These are phyloP conservation scores for Neofusicoccum umdonicola DNA, from an alignment of 2,329 filamentous ascomycete genomes.

Conservation along the genomic window DNA sequence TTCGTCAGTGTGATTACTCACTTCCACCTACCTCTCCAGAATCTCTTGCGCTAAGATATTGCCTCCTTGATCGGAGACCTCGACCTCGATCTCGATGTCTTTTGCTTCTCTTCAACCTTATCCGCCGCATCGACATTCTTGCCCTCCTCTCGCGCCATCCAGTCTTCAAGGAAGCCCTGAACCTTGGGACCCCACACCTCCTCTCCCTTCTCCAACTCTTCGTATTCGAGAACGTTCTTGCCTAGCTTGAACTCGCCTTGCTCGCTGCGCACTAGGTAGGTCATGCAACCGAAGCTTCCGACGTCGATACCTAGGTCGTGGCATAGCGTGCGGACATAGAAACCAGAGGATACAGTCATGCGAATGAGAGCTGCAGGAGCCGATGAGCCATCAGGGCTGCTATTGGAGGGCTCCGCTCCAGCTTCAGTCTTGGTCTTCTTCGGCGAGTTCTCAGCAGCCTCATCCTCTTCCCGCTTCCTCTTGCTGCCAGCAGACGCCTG, in stretches of 20 bases:
- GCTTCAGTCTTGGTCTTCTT: slow-evolving; percentile 39
- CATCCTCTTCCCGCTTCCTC: slow-evolving; percentile 29
- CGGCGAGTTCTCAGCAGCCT: slow-evolving; percentile 1
- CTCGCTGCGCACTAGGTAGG: slow-evolving; percentile 72
- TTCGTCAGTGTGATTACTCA: not conserved
- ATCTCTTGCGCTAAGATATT: not conserved
- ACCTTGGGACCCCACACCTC: slow-evolving; percentile 80
- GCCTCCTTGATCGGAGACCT: not conserved
- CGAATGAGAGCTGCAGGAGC: slow-evolving; percentile 76
- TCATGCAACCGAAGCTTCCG: slow-evolving; percentile 81
- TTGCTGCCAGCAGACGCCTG: slow-evolving; percentile 23
- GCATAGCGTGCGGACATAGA: slow-evolving; percentile 92
- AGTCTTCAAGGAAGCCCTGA: slow-evolving; percentile 53
- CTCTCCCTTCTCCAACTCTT: slow-evolving; percentile 73
- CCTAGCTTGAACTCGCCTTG: slow-evolving; percentile 79
- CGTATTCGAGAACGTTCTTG: slow-evolving; percentile 74
- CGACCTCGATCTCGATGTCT: not conserved
- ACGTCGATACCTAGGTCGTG: slow-evolving; percentile 86
- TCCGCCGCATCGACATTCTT: not conserved
- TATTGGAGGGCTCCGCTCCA: slow-evolving; percentile 18
- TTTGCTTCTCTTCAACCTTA: slow-evolving; percentile 18
- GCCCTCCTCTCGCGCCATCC: slow-evolving; percentile 45
- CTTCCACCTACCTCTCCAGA: not conserved
- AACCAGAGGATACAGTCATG: slow-evolving; percentile 92
- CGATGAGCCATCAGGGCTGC: not conserved